A percentile compares a stretch with the other conserved stretches of the same genome.
phyloP scores from a whole-genome alignment of 2,329 filamentous ascomycete species.

The Scleromitrula shiraiana region DNA sequence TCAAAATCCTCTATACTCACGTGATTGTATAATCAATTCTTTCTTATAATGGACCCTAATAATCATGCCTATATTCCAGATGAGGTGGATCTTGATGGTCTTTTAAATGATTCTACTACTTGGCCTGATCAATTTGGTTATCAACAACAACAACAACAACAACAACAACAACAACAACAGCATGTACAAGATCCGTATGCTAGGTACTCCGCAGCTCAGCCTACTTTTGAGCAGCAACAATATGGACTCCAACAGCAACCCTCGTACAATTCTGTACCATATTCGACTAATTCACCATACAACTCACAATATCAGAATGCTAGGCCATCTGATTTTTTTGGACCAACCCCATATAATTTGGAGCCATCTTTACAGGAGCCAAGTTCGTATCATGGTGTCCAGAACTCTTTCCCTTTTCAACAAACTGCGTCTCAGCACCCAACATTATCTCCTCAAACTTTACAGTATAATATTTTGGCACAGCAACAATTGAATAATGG shows the following conservation, averaged over 20 bases:
- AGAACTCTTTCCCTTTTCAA: constrained; percentile 23
- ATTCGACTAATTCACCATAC: constrained; percentile 25
- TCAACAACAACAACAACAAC: constrained; percentile 13
- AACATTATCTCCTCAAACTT: constrained; percentile 26
- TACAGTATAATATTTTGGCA: constrained; percentile 23
- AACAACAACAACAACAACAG: background rate
- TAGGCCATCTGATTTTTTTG: constrained; percentile 22
- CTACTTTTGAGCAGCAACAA: constrained; percentile 18
- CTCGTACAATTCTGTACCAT: constrained; percentile 18
- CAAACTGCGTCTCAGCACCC: constrained; percentile 13
- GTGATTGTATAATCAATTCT: background rate
- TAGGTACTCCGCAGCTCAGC: constrained; percentile 16
- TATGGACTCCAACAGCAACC: constrained; percentile 22
- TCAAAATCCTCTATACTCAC: too few species aligned
- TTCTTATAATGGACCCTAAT: constrained; percentile 23
- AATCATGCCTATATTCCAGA: constrained; percentile 23
- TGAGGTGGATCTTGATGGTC: constrained; percentile 24
- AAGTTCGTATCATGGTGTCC: constrained; percentile 17
- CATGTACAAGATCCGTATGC: constrained; percentile 17
- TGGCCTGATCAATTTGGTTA: constrained; percentile 25
- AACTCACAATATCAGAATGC: constrained; percentile 23
- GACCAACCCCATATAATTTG: constrained; percentile 17
- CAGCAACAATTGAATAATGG: constrained; percentile 17
- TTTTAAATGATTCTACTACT: constrained; percentile 17
- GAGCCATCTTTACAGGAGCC: constrained; percentile 24